Evolutionary conservation across 306 rosid species (phyloP).

Genomic region (Rosa rugosa): DNA sequence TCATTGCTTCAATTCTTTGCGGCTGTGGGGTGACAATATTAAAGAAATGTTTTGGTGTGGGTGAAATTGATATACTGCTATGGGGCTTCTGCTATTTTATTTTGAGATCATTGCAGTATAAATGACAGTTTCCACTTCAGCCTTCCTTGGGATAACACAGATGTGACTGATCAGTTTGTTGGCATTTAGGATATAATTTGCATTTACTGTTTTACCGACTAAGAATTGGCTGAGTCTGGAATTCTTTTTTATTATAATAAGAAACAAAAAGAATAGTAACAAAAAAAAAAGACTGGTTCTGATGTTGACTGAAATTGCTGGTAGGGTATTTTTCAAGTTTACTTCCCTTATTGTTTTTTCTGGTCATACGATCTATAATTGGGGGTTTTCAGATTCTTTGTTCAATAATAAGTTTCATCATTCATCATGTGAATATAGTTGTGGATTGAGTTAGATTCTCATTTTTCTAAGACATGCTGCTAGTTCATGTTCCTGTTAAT

Average conservation of each 20-base stretch:
- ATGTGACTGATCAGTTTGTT: background rate
- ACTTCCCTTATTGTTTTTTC: background rate
- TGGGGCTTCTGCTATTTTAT: background rate
- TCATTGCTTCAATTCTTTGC: background rate
- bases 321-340: background rate
- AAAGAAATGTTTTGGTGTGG: background rate
- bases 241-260: background rate
- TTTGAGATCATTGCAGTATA: background rate
- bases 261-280: background rate
- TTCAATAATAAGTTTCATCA: background rate
- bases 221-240: background rate
- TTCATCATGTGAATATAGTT: background rate
- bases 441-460: background rate
- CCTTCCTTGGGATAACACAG: background rate
- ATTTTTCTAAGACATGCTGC: background rate
- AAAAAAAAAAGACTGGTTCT: background rate
- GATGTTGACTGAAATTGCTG: background rate
- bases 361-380: constrained; percentile 3
- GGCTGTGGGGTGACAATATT: background rate
- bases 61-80: background rate
- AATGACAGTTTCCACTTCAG: background rate
- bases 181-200: background rate
- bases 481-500: background rate
- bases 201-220: background rate
- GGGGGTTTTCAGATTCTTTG: constrained; percentile 12